Conservation (phyloP, 805 yeast genomes). For the Saccharomyces jurei region DNA sequence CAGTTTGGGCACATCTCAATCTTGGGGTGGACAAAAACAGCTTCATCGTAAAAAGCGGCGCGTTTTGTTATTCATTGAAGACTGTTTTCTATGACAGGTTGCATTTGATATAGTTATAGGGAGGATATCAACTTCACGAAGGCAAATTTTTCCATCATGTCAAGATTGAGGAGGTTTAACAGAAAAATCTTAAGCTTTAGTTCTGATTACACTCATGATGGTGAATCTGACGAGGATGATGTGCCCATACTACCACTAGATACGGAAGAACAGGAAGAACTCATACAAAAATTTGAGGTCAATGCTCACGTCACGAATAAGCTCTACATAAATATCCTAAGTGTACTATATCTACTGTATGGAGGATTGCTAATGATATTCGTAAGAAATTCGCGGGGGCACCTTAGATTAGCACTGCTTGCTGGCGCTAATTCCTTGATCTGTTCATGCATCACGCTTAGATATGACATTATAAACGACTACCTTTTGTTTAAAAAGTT, state of each 20-base stretch:
- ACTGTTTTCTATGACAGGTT: not conserved
- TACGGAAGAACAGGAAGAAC: slow-evolving; percentile 28
- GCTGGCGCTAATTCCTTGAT: slow-evolving; percentile 19
- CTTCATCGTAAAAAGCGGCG: not conserved
- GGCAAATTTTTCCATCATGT: slow-evolving; percentile 8
- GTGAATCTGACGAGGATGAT: slow-evolving; percentile 9
- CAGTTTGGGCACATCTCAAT: not conserved
- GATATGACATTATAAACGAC: slow-evolving; percentile 22
- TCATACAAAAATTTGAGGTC: slow-evolving; percentile 21
- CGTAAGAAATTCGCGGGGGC: slow-evolving; percentile 11
- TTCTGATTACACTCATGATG: not conserved
- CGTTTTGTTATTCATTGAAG: not conserved
- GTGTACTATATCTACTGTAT: slow-evolving; percentile 15
- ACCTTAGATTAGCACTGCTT: slow-evolving; percentile 8
- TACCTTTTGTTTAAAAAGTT: slow-evolving; percentile 9
- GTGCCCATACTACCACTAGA: slow-evolving; percentile 20
- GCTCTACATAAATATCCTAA: slow-evolving; percentile 13
- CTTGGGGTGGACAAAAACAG: not conserved
- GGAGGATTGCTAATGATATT: slow-evolving; percentile 20
- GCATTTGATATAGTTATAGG: not conserved
- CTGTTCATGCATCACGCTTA: slow-evolving; percentile 20
- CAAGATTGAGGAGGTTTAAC: slow-evolving; percentile 19
- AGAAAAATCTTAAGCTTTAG: slow-evolving; percentile 7
- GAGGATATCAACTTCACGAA: not conserved
- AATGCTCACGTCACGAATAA: slow-evolving; percentile 16